These are phyloP conservation scores for Epichloe uncinata DNA, from an alignment of 2,329 filamentous ascomycete genomes.

Conservation along the genomic window DNA sequence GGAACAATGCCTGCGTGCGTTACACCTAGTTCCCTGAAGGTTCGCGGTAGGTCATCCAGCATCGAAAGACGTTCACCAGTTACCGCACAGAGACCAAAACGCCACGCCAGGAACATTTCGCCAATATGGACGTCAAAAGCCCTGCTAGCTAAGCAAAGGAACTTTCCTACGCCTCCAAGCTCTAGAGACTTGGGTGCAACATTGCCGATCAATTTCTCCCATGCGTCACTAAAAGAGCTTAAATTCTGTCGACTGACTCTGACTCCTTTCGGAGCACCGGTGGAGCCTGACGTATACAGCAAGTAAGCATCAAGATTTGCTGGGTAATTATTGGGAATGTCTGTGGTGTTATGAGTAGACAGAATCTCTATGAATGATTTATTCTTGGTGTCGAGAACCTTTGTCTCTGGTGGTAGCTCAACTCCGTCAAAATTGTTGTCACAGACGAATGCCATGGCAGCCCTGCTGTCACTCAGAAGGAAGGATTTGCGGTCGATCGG, in stretches of 20 bases:
- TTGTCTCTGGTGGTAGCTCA: neutral
- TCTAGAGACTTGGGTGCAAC: neutral
- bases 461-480: neutral
- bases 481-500: neutral
- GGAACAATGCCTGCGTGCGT: slow-evolving; percentile 54
- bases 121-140: slow-evolving; percentile 15
- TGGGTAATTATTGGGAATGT: neutral
- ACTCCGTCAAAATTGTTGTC: neutral
- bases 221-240: slow-evolving; percentile 7
- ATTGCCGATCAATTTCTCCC: neutral
- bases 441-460: neutral
- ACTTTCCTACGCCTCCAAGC: slow-evolving; percentile 14
- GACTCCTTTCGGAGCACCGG: slow-evolving; percentile 53
- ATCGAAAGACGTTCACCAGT: slow-evolving; percentile 4
- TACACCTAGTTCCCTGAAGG: slow-evolving; percentile 39
- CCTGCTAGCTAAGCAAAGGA: slow-evolving; percentile 12
- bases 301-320: slow-evolving; percentile 29
- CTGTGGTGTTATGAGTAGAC: neutral
- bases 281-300: slow-evolving; percentile 53
- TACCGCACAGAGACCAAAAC: neutral
- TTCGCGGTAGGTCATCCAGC: slow-evolving; percentile 17
- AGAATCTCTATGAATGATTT: neutral
- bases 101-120: slow-evolving; percentile 10
- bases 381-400: neutral
- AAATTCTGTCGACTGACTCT: slow-evolving; percentile 46